Percentiles rank a stretch among this genome's conserved stretches.
Evolutionary conservation across 257 asterid species (phyloP).

Genomic region (Capsicum baccatum): DNA sequence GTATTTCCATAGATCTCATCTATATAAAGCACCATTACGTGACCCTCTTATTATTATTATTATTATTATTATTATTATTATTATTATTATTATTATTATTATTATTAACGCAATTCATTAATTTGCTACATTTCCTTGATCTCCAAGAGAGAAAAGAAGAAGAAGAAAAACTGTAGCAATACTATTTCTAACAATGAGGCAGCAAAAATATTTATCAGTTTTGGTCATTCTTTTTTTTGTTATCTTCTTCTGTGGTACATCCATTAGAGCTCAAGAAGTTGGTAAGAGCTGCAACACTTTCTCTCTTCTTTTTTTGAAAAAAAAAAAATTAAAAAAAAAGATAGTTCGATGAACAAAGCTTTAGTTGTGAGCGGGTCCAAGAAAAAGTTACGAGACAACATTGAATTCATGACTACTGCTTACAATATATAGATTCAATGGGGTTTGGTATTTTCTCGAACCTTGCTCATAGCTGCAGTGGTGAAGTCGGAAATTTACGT

Average conservation of each 20-base stretch:
- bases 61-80: too few relatives aligned
- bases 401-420: background rate
- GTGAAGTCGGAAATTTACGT: background rate
- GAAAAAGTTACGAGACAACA: background rate
- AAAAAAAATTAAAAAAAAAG: background rate
- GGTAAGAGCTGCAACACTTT: background rate
- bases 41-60: background rate
- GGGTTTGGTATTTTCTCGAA: background rate
- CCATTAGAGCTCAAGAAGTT: constrained; percentile 26
- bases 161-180: background rate
- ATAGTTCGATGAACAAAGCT: background rate
- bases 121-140: background rate
- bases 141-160: background rate
- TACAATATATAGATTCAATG: background rate
- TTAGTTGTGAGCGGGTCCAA: background rate
- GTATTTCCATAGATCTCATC: background rate
- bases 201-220: background rate
- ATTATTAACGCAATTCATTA: background rate
- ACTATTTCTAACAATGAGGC: background rate
- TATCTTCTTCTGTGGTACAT: background rate
- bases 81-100: too few relatives aligned
- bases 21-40: background rate
- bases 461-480: background rate
- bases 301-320: rapidly evolving
- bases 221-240: background rate